Evolutionary conservation across 495 filamentous ascomycete species (phyloP), one percentile per base, ranked within the genome.

Genomic region (Rostrohypoxylon terebratum): DNA sequence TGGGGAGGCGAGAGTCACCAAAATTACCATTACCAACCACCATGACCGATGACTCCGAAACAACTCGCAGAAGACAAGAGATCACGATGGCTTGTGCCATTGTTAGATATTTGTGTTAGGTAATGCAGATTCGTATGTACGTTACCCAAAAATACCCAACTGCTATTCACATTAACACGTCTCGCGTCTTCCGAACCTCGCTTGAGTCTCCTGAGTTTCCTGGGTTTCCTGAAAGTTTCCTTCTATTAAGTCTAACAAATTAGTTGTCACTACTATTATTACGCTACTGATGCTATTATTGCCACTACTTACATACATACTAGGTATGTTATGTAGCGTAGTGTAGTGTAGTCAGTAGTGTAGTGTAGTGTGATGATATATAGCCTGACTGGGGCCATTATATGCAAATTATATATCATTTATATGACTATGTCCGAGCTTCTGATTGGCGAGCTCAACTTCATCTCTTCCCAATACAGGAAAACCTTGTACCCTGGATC

Each of bases 401-500:
- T 59, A 28, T 28, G 28, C 28, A 28, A 28, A 28, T 28, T 28
- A 28, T 28, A 28, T 28, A 28, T 28, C 28, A 28, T 28, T 28
- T 28, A 28, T 28, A 23, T 36, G n/a, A 48, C 1, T 44, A 21
- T 4, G 11, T 34, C 45, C 51, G 2, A 44, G 31, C 54, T 73
- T 51, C 25, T 63, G 59, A 68, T 55, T 63, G 51, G 38, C 51
- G 11, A 60, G 20, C 48, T 68, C 45, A 50, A 14, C 60, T 55
- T 23, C 25, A 48, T 40, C 63, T 9, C 63, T 34, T 63, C 51
- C 48, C 44, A 21, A 42, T 42, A 21, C 36, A 31, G 51, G 51
- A 59, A 23, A 20, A n/a, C 33, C 48, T 57, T 42, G 31, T 50
- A 50, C 62, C 63, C n/a, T 63, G 59, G 47, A 62, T 71, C 60